These are phyloP conservation scores for Cladosporium halotolerans DNA, from an alignment of 2,329 filamentous ascomycete genomes.

Conservation along the genomic window DNA sequence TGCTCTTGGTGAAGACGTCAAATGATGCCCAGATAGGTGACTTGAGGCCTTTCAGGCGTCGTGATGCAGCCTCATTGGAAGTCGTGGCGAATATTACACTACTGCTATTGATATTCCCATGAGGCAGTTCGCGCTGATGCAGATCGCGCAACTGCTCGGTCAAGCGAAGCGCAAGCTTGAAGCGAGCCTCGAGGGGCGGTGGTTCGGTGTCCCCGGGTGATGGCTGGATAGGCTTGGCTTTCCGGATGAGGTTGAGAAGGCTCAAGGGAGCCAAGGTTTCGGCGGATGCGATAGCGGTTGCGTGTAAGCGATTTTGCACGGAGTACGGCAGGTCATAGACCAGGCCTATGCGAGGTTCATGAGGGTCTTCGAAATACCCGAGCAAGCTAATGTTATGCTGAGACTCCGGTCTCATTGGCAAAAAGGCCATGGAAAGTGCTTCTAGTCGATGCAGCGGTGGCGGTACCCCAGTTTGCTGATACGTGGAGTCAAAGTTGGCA, in stretches of 20 bases:
- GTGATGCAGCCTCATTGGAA: slow-evolving; percentile 41
- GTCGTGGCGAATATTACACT: slow-evolving; percentile 61
- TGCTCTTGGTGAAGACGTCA: slow-evolving; percentile 60
- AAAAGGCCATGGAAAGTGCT: slow-evolving; percentile 28
- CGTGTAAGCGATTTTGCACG: slow-evolving; percentile 37
- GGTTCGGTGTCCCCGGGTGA: slow-evolving; percentile 37
- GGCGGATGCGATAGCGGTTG: slow-evolving; percentile 46
- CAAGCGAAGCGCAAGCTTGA: slow-evolving; percentile 66
- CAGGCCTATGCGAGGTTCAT: slow-evolving; percentile 62
- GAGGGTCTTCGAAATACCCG: slow-evolving; percentile 70
- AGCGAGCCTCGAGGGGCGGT: slow-evolving; percentile 68
- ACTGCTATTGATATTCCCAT: slow-evolving; percentile 62
- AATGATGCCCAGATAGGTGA: slow-evolving; percentile 67
- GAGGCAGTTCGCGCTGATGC: slow-evolving; percentile 61
- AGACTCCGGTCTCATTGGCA: slow-evolving; percentile 29
- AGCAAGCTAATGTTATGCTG: slow-evolving; percentile 49
- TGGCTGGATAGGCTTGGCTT: slow-evolving; percentile 38
- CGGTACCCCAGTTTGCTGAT: slow-evolving; percentile 41
- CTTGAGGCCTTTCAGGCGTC: slow-evolving; percentile 49
- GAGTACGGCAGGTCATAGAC: slow-evolving; percentile 65
- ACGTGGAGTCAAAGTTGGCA: slow-evolving; percentile 46
- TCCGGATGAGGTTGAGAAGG: slow-evolving; percentile 43
- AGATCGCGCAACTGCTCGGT: slow-evolving; percentile 67
- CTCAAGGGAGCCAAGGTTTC: slow-evolving; percentile 34
- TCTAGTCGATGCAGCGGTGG: slow-evolving; percentile 42